Conservation (phyloP, 2,329 filamentous ascomycete genomes). For the Stemphylium lycopersici region DNA sequence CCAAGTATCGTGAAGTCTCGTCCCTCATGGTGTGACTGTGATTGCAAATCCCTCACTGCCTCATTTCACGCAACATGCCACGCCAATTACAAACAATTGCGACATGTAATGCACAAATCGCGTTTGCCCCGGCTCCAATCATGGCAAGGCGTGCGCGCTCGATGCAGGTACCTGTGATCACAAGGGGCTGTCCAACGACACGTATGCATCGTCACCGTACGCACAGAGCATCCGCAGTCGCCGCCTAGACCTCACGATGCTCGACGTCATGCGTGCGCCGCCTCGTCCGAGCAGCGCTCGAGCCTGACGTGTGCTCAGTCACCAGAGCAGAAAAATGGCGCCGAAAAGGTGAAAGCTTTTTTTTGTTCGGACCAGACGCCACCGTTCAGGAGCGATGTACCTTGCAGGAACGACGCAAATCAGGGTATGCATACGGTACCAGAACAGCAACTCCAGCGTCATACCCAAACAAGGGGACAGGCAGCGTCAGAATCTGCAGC, state of each 20-base stretch:
- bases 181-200: slow-evolving; percentile 6
- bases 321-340: slow-evolving; percentile 3
- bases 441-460: slow-evolving; percentile 2
- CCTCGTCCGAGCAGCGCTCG: not conserved
- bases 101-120: slow-evolving; percentile 19
- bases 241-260: slow-evolving; percentile 42
- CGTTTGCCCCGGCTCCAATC: not conserved
- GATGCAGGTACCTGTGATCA: slow-evolving; percentile 17
- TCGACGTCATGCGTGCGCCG: slow-evolving; percentile 41
- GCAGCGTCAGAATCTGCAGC: slow-evolving; percentile 6
- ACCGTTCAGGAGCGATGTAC: not conserved
- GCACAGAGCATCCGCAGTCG: slow-evolving; percentile 7
- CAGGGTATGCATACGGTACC: not conserved
- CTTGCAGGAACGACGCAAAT: not conserved
- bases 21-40: slow-evolving; percentile 26
- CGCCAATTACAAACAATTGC: slow-evolving; percentile 28
- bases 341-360: not conserved
- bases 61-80: slow-evolving; percentile 10
- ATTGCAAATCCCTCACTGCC: not conserved
- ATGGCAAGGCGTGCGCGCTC: slow-evolving; percentile 5
- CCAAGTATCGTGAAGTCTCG: slow-evolving; percentile 42
- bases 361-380: not conserved
- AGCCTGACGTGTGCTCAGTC: slow-evolving; percentile 2
- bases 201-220: slow-evolving; percentile 13
- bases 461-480: not conserved